Conservation (phyloP, 768 basidiomycete species). For the Russula lepida region DNA sequence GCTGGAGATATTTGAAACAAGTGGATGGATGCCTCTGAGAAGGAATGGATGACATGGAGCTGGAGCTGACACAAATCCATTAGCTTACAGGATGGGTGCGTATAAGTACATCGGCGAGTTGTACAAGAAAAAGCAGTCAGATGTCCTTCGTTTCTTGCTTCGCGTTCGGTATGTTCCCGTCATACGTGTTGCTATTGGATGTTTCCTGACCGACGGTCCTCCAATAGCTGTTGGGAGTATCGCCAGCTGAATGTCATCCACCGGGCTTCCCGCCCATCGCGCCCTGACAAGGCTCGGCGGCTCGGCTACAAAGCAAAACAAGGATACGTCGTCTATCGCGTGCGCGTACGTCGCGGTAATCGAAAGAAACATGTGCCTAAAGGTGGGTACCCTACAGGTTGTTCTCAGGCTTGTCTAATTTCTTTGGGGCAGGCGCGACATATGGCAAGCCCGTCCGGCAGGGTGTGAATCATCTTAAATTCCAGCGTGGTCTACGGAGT, state of each 20-base stretch:
- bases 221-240: constrained; percentile 89
- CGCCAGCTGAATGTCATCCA: constrained; percentile 97
- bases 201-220: constrained; percentile 8
- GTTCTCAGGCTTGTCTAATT: neutral
- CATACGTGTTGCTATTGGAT: neutral
- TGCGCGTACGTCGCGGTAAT: constrained; percentile 96
- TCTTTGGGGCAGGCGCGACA: constrained; percentile 63
- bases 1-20: constrained; percentile 13
- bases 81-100: constrained; percentile 70
- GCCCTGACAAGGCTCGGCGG: constrained; percentile 98
- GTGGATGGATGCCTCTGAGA: constrained; percentile 26
- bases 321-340: constrained; percentile 95
- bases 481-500: constrained; percentile 86
- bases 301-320: constrained; percentile 99
- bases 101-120: constrained; percentile 97
- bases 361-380: constrained; percentile 98
- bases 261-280: constrained; percentile 94
- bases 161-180: constrained; percentile 70
- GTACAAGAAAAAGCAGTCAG: constrained; percentile 97
- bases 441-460: constrained; percentile 99
- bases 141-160: constrained; percentile 95
- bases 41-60: constrained; percentile 9
- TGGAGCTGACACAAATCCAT: constrained; percentile 21
- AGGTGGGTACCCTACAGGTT: constrained; percentile 42
- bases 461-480: constrained; percentile 99